Evolutionary conservation across 306 rosid genomes (phyloP).

Genomic region (Luffa acutangula): DNA sequence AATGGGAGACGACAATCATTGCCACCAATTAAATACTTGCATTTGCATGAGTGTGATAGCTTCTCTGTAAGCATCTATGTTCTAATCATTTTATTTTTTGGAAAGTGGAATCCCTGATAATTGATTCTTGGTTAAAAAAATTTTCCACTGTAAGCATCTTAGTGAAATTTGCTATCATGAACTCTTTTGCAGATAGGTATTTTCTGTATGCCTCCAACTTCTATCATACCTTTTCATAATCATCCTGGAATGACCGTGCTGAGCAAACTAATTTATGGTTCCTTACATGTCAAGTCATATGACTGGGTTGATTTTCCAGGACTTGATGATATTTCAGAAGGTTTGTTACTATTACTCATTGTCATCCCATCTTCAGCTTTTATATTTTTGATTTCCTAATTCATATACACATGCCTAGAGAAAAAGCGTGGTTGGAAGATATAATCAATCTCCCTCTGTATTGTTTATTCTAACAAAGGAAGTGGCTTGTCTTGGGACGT

Average conservation of each 20-base stretch:
- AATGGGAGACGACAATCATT: conserved; percentile 49
- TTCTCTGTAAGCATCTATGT: conserved; percentile 58
- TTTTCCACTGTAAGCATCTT: background rate
- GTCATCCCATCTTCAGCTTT: background rate
- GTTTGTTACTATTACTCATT: conserved; percentile 28
- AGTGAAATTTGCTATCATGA: background rate
- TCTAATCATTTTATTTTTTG: background rate
- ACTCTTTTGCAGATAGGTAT: conserved; percentile 69
- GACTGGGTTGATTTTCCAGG: conserved; percentile 80
- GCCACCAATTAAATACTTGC: conserved; percentile 86
- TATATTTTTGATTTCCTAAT: background rate
- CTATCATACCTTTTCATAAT: conserved; percentile 86
- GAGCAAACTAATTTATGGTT: conserved; percentile 93
- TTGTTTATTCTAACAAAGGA: background rate
- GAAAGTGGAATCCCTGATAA: background rate
- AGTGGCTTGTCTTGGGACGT: background rate
- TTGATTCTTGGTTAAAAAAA: background rate
- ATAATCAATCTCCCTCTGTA: background rate
- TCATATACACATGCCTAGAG: background rate
- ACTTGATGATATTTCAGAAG: conserved; percentile 44
- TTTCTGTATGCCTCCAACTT: conserved; percentile 88
- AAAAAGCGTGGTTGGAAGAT: background rate
- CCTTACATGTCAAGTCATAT: conserved; percentile 65
- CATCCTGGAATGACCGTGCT: conserved; percentile 97
- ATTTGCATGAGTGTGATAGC: conserved; percentile 66